Conservation (phyloP, 1,139 yeast genomes). For the Yamadazyma siamensis region DNA sequence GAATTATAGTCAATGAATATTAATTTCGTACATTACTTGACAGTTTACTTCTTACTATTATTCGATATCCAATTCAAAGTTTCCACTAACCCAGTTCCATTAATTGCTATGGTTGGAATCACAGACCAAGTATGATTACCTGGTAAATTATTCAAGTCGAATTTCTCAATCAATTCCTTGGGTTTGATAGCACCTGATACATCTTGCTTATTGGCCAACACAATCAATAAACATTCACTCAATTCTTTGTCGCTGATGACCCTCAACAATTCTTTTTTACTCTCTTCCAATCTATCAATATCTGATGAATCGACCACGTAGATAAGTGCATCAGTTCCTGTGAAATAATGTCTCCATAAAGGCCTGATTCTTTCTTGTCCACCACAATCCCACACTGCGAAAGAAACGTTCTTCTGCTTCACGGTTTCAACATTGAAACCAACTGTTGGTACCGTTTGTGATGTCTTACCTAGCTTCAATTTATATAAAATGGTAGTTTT, state of each 20-base stretch:
- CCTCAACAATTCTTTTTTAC: conserved; percentile 72
- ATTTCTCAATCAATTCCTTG: conserved; percentile 57
- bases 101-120: conserved; percentile 71
- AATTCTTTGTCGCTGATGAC: conserved; percentile 79
- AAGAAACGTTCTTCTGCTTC: conserved; percentile 78
- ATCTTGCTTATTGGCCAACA: conserved; percentile 92
- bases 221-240: conserved; percentile 72
- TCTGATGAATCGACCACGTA: conserved; percentile 88
- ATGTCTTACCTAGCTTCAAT: conserved; percentile 69
- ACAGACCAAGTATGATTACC: conserved; percentile 69
- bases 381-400: conserved; percentile 97
- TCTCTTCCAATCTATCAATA: conserved; percentile 66
- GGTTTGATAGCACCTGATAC: conserved; percentile 60
- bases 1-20: too few relatives aligned
- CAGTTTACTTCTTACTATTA: conserved; percentile 39
- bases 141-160: conserved; percentile 52
- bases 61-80: conserved; percentile 73
- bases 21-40: conserved; percentile 5
- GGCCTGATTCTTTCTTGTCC: conserved; percentile 92
- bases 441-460: conserved; percentile 87
- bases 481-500: conserved; percentile 78
- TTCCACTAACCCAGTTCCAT: conserved; percentile 73
- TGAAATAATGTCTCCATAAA: conserved; percentile 91
- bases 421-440: conserved; percentile 95
- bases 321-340: conserved; percentile 91